Evolutionary conservation across 768 basidiomycete genomes (phyloP), one percentile per base, ranked within the genome.

Genomic region (Boletus rubroflammeus): DNA sequence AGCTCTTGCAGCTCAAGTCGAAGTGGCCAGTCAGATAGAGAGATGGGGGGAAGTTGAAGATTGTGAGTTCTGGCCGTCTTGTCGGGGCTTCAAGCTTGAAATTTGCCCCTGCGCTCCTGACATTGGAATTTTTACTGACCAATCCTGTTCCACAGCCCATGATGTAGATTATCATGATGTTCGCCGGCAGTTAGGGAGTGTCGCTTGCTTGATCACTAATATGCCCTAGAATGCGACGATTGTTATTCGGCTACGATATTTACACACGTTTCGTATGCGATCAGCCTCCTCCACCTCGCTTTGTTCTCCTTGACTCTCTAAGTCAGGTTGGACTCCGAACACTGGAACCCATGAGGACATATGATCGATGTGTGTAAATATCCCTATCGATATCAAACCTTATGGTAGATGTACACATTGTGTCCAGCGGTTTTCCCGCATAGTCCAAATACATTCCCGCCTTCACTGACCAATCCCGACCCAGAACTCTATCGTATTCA

Each of bases 1-100:
- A 9, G 83, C 94, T 2, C 70, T 84, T 47, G 92, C 91, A 0
- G 81, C 93, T 7, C 87, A 88, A 49, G 95, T 96, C 8, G 97
- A 99, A 73, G 96, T 99, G 0, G 79, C 85, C 58, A 95, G 93
- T 68, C 96, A 98, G 74, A 98, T 98, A 56, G 84, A 95, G 71
- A 80, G 86, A 46, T 99, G 97, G 97, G 97, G 97, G n/a, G 96
- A 98, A 73, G 97, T 99, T 0, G 97, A 98, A 76, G 97, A 98
- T 69, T 92, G 96, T 98, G 65, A 78, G 97, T 78, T 29, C 42
- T 21, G 19, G 28, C 32, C 6, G 25, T 47, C 14, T 47, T 32
- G 39, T 41, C 32, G 54, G 50, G 47, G 40, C 43, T 47, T 52
- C 29, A 48, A 65, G 40, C 43, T 47, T 52, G 32, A 48, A 65